A percentile compares a stretch with the other conserved stretches of the same genome.
phyloP scores from a whole-genome alignment of 306 rosid species.

The Acacia melanoxylon region DNA sequence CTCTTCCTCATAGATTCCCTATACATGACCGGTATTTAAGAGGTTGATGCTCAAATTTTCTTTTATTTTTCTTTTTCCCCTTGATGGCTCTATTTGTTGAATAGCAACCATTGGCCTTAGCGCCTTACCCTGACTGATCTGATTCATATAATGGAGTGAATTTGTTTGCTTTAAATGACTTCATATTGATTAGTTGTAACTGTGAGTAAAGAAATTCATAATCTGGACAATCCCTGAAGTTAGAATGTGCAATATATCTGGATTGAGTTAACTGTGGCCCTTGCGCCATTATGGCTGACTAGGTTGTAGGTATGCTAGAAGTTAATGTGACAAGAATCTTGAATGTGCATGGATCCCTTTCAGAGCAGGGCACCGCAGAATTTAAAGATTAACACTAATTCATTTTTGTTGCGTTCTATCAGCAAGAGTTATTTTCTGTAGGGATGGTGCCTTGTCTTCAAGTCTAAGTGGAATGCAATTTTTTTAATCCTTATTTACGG shows the following conservation, averaged over 20 bases:
- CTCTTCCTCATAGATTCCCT: too few relatives aligned
- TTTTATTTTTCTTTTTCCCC: too few relatives aligned
- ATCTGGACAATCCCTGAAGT: too few relatives aligned
- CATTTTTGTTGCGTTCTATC: too few relatives aligned
- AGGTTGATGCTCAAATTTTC: too few relatives aligned
- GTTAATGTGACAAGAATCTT: conserved; percentile 28
- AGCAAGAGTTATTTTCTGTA: too few relatives aligned
- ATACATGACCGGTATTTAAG: too few relatives aligned
- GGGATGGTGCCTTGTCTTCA: too few relatives aligned
- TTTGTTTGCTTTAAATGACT: conserved; percentile 10
- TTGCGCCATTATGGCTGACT: not conserved
- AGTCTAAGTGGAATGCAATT: too few relatives aligned
- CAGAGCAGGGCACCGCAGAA: conserved; percentile 11
- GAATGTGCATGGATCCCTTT: conserved; percentile 8
- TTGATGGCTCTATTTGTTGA: conserved; percentile 7
- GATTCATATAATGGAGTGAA: conserved; percentile 14
- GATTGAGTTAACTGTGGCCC: not conserved
- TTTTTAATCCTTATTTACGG: too few relatives aligned
- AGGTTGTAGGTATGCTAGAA: conserved; percentile 19
- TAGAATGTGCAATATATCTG: too few relatives aligned
- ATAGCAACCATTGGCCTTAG: not conserved
- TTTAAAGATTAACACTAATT: too few relatives aligned
- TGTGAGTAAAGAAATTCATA: not conserved
- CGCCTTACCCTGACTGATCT: not conserved
- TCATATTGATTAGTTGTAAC: not conserved